Evolutionary conservation across 108 stramenopile genomes (phyloP), one percentile per base, ranked within the genome.

Genomic region (Skeletonema menzelii): DNA sequence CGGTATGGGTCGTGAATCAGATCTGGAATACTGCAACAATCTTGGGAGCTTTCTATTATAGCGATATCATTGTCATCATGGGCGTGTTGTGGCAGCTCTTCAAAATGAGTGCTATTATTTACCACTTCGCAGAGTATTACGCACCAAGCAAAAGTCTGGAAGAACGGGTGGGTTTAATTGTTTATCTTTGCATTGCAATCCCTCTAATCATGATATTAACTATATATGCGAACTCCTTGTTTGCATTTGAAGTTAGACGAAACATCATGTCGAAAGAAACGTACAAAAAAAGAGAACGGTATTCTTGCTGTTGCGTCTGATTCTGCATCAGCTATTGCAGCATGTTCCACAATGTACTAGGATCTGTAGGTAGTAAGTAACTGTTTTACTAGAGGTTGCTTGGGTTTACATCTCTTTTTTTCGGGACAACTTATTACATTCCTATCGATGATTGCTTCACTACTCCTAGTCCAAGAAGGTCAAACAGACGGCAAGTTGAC

Each of bases 381-480:
- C 35, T 12, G 11, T 0, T 37, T 35, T 37, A 37, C 8, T 8
- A 35, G 6, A 37, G 35, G 35, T 37, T 37, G 35, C 35, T 37
- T 37, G 10, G 2, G 35, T 37, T 31, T 31, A 31, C 5, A 10
- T 37, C 0, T 37, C 11, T 35, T 53, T 8, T 53, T 24, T 11
- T 42, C 40, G 4, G 15, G 49, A 53, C 22, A 53, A 10, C 10
- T 22, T 0, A 20, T 53, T 7, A 53, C 49, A 53, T 53, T 53
- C 49, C 49, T 24, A 53, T 53, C 19, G 49, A 53, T 53, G 49
- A 20, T 53, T 53, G 5, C 22, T 53, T 8, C 5, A 24, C 49
- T 24, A 53, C 49, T 28, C 81, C 81, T 8, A 55, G 40, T 7
- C 81, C 81, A 59, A 82, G 37, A 20, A 20, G 56, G 55, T 82